phyloP scores from a whole-genome alignment of 1,139 yeast genomes.

The Suhomyces wounanorum region DNA sequence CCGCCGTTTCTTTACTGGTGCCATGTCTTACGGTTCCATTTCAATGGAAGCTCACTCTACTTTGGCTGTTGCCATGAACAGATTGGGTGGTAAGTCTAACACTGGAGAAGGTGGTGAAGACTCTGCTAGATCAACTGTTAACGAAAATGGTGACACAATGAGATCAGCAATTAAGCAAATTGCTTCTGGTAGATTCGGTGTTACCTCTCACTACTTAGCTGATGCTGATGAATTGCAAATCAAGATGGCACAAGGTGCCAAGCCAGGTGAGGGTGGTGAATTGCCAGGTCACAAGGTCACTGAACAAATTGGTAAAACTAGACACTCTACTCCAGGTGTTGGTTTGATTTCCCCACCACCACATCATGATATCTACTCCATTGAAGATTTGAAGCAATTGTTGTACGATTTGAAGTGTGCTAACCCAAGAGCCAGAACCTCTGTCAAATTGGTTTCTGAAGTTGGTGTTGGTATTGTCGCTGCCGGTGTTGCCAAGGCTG shows the following conservation, averaged over 20 bases:
- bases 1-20: slow-evolving; percentile 96
- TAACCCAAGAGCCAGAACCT: slow-evolving; percentile 95
- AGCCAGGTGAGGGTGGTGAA: slow-evolving; percentile 99
- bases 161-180: slow-evolving; percentile 97
- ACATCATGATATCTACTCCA: slow-evolving; percentile 96
- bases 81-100: slow-evolving; percentile 95
- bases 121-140: slow-evolving; percentile 80
- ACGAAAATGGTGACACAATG: slow-evolving; percentile 93
- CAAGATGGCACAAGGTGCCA: slow-evolving; percentile 99
- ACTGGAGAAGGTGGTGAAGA: slow-evolving; percentile 99
- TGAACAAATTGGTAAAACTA: slow-evolving; percentile 84
- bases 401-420: slow-evolving; percentile 96
- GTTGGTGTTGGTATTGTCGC: slow-evolving; percentile 99
- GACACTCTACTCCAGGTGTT: slow-evolving; percentile 96
- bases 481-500: slow-evolving; percentile 98
- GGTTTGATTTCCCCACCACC: slow-evolving; percentile 98
- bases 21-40: slow-evolving; percentile 98
- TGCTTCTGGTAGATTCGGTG: slow-evolving; percentile 98
- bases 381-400: slow-evolving; percentile 95
- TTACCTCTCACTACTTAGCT: slow-evolving; percentile 87
- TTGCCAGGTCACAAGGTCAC: slow-evolving; percentile 94
- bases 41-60: slow-evolving; percentile 99
- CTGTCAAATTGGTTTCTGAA: slow-evolving; percentile 94
- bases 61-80: slow-evolving; percentile 96
- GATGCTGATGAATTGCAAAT: slow-evolving; percentile 98